phyloP scores from a whole-genome alignment of 768 basidiomycete species.

The Boletus eberwhitei region DNA sequence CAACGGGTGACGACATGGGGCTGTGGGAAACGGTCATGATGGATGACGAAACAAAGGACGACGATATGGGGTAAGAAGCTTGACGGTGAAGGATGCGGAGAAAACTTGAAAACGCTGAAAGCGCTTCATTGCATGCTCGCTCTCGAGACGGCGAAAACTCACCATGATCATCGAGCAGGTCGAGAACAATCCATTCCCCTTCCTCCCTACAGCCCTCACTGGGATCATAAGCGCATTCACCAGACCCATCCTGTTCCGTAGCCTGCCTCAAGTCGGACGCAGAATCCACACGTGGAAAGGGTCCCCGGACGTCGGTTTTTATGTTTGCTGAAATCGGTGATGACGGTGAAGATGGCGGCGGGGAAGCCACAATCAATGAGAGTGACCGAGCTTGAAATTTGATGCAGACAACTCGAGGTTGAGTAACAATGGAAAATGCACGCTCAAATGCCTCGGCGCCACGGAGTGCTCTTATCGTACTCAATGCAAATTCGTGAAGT shows the following conservation, averaged over 20 bases:
- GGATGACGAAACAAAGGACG: conserved; percentile 44
- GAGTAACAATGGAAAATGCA: conserved; percentile 19
- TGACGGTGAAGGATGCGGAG: conserved; percentile 52
- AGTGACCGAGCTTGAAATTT: conserved; percentile 30
- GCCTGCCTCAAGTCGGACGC: conserved; percentile 1
- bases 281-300: neutral
- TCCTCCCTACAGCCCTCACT: conserved; percentile 17
- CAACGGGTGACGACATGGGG: conserved; percentile 1
- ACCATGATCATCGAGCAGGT: conserved; percentile 49
- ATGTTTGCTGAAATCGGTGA: conserved; percentile 22
- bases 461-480: conserved; percentile 40
- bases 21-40: conserved; percentile 56
- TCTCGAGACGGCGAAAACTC: neutral
- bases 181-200: conserved; percentile 51
- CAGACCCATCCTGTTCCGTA: neutral
- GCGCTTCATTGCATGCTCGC: neutral
- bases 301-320: conserved; percentile 7
- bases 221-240: neutral
- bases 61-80: conserved; percentile 31
- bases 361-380: conserved; percentile 9
- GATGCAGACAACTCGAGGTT: conserved; percentile 39
- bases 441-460: conserved; percentile 43
- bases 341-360: conserved; percentile 20
- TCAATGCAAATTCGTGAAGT: conserved; percentile 39
- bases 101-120: conserved; percentile 46